phyloP scores from a whole-genome alignment of 2,329 filamentous ascomycete genomes.

The Neofusicoccum cordaticola region DNA sequence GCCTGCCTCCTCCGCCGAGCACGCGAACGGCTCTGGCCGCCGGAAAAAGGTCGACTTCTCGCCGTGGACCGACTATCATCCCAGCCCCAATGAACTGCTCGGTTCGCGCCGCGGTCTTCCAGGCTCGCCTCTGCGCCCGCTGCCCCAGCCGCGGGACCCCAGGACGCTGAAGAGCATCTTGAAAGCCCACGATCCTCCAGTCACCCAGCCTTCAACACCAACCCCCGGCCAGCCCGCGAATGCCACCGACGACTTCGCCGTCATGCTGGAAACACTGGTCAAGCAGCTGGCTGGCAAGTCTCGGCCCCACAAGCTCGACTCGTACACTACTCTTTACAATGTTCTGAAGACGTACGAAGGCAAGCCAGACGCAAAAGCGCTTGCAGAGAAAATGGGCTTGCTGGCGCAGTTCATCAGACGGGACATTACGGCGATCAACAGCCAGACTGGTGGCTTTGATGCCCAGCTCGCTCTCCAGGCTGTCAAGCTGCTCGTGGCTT shows the following conservation, averaged over 20 bases:
- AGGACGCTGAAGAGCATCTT: slow-evolving; percentile 73
- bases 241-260: slow-evolving; percentile 61
- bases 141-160: slow-evolving; percentile 51
- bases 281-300: slow-evolving; percentile 76
- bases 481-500: slow-evolving; percentile 71
- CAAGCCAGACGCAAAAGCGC: slow-evolving; percentile 53
- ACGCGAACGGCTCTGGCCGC: slow-evolving; percentile 37
- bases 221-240: slow-evolving; percentile 37
- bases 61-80: slow-evolving; percentile 52
- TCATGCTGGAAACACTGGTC: slow-evolving; percentile 81
- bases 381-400: slow-evolving; percentile 69
- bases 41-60: slow-evolving; percentile 64
- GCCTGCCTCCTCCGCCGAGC: slow-evolving; percentile 41
- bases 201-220: neutral
- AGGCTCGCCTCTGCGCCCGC: slow-evolving; percentile 43
- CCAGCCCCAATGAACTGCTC: slow-evolving; percentile 39
- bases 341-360: slow-evolving; percentile 79
- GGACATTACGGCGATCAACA: slow-evolving; percentile 62
- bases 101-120: slow-evolving; percentile 21
- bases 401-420: slow-evolving; percentile 80
- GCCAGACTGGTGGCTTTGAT: slow-evolving; percentile 57
- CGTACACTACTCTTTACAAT: slow-evolving; percentile 76
- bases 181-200: slow-evolving; percentile 59
- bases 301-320: slow-evolving; percentile 72
- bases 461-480: slow-evolving; percentile 73